A percentile compares a stretch with the other conserved stretches of the same genome.
These are phyloP conservation scores for Exserohilum turcica DNA, from an alignment of 2,329 filamentous ascomycete species.

Conservation along the genomic window DNA sequence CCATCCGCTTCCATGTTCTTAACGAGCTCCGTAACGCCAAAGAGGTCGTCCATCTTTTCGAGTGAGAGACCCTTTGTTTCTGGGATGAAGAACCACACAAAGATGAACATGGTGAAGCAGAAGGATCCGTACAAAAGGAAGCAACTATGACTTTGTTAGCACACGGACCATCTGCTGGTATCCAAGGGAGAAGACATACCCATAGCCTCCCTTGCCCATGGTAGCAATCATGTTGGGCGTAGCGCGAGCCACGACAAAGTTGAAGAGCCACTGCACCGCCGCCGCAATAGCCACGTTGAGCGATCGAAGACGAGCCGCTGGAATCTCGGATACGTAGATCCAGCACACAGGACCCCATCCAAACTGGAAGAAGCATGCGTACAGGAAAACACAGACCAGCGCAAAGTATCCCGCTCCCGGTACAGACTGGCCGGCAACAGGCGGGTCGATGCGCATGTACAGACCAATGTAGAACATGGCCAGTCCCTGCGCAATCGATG, in stretches of 20 bases:
- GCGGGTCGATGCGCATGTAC: conserved; percentile 68
- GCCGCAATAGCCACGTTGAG: conserved; percentile 72
- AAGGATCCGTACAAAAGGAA: conserved; percentile 73
- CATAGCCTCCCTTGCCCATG: conserved; percentile 56
- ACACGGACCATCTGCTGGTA: conserved; percentile 49
- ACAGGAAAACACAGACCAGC: conserved; percentile 73
- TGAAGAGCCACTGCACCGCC: conserved; percentile 70
- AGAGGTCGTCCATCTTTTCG: conserved; percentile 70
- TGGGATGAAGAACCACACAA: conserved; percentile 71
- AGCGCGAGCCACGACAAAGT: conserved; percentile 71
- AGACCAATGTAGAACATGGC: conserved; percentile 74
- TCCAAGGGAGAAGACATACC: conserved; percentile 40
- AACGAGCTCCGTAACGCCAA: conserved; percentile 62
- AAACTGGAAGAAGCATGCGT: conserved; percentile 67
- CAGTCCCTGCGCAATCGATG: conserved; percentile 64
- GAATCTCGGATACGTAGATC: conserved; percentile 75
- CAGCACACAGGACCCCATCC: conserved; percentile 73
- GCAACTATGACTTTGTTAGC: conserved; percentile 54
- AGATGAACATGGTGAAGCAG: conserved; percentile 68
- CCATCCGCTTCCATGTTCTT: conserved; percentile 42
- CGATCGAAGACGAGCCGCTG: conserved; percentile 67
- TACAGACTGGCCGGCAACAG: conserved; percentile 59
- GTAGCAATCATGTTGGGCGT: conserved; percentile 70
- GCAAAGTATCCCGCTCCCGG: conserved; percentile 72
- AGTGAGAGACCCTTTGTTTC: conserved; percentile 71